Conservation (phyloP, 106 monocot species). For the Platanthera guangdongensis region DNA sequence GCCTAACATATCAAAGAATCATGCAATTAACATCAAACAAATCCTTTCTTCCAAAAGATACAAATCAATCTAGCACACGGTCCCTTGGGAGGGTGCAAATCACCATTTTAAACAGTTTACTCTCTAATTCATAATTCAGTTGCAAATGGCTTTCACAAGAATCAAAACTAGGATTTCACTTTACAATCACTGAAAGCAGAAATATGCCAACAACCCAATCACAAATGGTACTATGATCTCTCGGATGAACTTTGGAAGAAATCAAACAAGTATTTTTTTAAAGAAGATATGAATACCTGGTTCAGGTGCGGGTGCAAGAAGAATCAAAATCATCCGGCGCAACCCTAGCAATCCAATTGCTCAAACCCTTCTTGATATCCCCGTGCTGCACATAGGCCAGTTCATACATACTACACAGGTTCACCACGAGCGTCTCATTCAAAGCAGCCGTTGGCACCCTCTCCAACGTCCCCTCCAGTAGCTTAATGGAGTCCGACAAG, state of each 20-base stretch:
- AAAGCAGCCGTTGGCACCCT: conserved; percentile 68
- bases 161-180: neutral
- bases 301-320: conserved; percentile 74
- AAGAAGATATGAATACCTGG: neutral
- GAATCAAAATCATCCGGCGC: conserved; percentile 92
- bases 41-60: neutral
- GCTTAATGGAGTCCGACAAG: conserved; percentile 82
- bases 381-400: conserved; percentile 81
- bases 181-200: neutral
- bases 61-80: neutral
- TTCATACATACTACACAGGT: conserved; percentile 96
- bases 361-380: conserved; percentile 80
- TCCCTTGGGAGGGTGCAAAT: neutral
- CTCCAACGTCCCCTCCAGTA: conserved; percentile 86
- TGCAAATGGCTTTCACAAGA: neutral
- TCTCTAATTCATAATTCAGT: neutral
- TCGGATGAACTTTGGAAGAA: neutral
- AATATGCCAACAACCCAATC: neutral
- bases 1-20: no score
- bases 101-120: neutral
- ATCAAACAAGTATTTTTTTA: neutral
- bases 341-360: conserved; percentile 70
- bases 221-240: neutral
- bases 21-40: neutral
- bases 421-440: conserved; percentile 80